Conservation (phyloP, 1,284 basidiomycete genomes). For the Chiua sp. region DNA sequence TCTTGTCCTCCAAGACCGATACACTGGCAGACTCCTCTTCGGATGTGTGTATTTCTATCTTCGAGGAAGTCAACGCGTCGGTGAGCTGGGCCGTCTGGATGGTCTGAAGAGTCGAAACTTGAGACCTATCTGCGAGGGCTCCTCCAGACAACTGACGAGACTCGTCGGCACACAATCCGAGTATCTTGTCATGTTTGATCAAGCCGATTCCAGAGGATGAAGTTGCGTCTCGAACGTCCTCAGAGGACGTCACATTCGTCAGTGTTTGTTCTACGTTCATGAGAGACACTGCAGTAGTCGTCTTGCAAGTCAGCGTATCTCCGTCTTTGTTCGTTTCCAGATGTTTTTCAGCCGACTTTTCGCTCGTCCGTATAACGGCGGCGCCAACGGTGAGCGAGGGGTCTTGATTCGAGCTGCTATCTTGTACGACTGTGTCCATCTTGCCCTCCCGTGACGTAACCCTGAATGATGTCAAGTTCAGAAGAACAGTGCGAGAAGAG, state of each 20-base stretch:
- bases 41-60: neutral
- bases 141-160: neutral
- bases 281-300: neutral
- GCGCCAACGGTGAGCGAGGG: neutral
- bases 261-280: conserved; percentile 4
- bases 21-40: no score
- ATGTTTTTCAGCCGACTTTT: neutral
- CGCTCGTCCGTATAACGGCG: neutral
- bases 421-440: neutral
- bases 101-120: neutral
- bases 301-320: neutral
- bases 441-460: neutral
- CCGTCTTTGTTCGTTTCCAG: neutral
- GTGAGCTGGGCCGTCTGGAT: neutral
- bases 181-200: neutral
- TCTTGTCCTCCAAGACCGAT: neutral
- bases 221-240: neutral
- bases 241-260: neutral
- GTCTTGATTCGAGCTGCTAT: neutral
- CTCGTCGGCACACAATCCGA: neutral
- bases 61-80: neutral
- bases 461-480: conserved; percentile 3
- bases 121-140: neutral
- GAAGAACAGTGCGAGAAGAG: neutral
- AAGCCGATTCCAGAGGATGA: neutral